Percentiles rank a stretch among this genome's conserved stretches.
Conservation (phyloP, 495 filamentous ascomycete genomes). For the Neurospora sp. region DNA sequence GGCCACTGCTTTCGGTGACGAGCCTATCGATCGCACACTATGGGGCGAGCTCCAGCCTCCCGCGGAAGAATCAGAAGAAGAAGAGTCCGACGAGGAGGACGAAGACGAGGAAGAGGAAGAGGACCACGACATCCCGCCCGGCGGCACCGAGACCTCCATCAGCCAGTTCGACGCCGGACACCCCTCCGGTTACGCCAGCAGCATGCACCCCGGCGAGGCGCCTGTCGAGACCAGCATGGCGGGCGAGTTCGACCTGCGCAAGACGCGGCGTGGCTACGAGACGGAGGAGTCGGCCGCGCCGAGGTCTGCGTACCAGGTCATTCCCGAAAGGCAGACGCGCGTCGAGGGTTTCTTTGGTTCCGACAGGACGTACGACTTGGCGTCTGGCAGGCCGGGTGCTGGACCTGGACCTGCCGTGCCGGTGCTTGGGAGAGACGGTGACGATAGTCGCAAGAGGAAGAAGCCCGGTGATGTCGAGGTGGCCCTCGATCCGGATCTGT, state of each 20-base stretch:
- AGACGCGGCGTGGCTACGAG: slow-evolving; percentile 74
- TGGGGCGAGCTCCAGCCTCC: slow-evolving; percentile 92
- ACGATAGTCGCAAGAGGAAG: slow-evolving; percentile 69
- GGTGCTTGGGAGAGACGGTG: slow-evolving; percentile 73
- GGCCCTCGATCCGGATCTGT: slow-evolving; percentile 69
- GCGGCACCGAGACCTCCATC: slow-evolving; percentile 61
- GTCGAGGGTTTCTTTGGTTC: slow-evolving; percentile 93
- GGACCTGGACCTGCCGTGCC: slow-evolving; percentile 14
- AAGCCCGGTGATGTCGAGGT: slow-evolving; percentile 94
- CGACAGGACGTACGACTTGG: slow-evolving; percentile 82
- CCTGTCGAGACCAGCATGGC: slow-evolving; percentile 56
- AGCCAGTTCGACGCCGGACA: slow-evolving; percentile 54
- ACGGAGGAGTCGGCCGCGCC: slow-evolving; percentile 67
- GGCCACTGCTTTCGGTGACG: slow-evolving; percentile 45
- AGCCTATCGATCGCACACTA: slow-evolving; percentile 76
- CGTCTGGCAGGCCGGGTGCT: slow-evolving; percentile 23
- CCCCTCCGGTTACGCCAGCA: slow-evolving; percentile 68
- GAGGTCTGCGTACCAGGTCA: slow-evolving; percentile 73
- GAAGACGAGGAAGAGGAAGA: slow-evolving; percentile 68
- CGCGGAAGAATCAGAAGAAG: slow-evolving; percentile 72
- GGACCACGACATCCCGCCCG: slow-evolving; percentile 32
- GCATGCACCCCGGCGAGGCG: slow-evolving; percentile 45
- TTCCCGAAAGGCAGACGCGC: slow-evolving; percentile 75
- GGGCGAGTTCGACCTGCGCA: slow-evolving; percentile 86
- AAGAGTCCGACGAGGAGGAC: slow-evolving; percentile 60